Evolutionary conservation across 768 basidiomycete species (phyloP), one percentile per base, ranked within the genome.

Genomic region (Hericium rajendrae): DNA sequence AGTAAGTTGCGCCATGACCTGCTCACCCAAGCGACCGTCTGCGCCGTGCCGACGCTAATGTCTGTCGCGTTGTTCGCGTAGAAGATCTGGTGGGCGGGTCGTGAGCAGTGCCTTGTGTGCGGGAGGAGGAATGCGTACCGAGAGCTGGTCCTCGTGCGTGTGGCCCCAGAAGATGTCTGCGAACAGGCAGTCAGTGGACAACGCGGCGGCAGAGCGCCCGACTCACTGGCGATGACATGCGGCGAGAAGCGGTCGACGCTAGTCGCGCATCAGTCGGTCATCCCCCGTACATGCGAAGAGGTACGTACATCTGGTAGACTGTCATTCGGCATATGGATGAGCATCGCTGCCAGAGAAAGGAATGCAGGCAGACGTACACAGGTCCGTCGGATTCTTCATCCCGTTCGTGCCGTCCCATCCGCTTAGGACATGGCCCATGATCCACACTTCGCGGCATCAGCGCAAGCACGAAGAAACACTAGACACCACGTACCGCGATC

Each of bases 161-260:
- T 90, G 88, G 6, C 88, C 88, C 65, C 76, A 90, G 73, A 89
- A 88, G n/a, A 88, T 80, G 61, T 80, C 85, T 83, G 55, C 40
- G 52, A 65, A 60, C 43, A 46, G 53, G 41, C 54, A 53, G 60
- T 58, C 57, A 43, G 60, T 16, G 18, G 32, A 51, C 8, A 43
- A 43, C 22, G 56, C 16, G 38, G 20, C 46, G 15, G 48, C 16
- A 50, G 50, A 51, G 60, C 53, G 51, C 41, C 51, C n/a, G 46
- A 75, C 84, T 46, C 54, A 86, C 84, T 84, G 48, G 85, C 83
- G 59, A 88, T 85, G 55, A 88, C 86, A 63, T 88, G 86, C 32
- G 86, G 86, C 8, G 85, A 83, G 68, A 77, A 88, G n/a, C 86
- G 83, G 63, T 88, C 86, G 56, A 88, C 81, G 55, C 85, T 87